Base-by-base conservation (phyloP, 2,329 filamentous ascomycete species). In the Fragosphaeria purpurea region DNA sequence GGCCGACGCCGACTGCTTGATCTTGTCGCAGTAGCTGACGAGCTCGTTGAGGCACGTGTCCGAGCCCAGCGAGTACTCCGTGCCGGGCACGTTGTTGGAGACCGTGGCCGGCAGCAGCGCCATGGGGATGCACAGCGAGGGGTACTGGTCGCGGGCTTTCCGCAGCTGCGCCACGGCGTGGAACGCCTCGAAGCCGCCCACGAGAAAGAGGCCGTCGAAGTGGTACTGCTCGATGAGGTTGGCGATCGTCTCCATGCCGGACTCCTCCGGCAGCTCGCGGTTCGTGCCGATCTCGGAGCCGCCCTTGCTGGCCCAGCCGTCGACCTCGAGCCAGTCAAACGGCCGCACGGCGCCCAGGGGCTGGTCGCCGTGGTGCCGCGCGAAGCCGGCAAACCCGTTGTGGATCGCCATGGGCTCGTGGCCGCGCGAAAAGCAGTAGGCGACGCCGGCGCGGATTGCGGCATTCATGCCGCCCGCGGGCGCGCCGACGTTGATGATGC, bases 381-480 rank as follows among this genome's bases (percentile, higher is more conserved):
- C 85, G 51, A 98, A 83, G 12, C 93, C 93, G 35, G 93, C 88
- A 68, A 98, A 98, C 32, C 93, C 93, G 61, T 98, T 98, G 71
- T 97, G 87, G 50, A 98, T 89, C 13, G 88, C 91, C 60, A 97
- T 67, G 4, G 93, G 87, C 48, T 88, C 88, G 66, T 98, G 93
- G n/a, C 93, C 93, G 53, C 89, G 82, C 43, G 86, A 86, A 52
- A 95, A 68, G 65, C 90, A 97, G 73, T 96, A 96, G 35, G 89
- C 88, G 13, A 96, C 90, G 11, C 88, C 91, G 34, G 88, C 91
- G 58, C 93, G 83, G 22, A 94, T 93, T 41, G 93, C 93, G 33
- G 91, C 90, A 68, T 98, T 98, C 87, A 98, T 97, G 61, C 93
- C 93, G 67, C 93, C 93, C 34, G 93, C 93, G 7, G 93, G 93